A percentile compares a stretch with the other conserved stretches of the same genome.
These are phyloP conservation scores for Geoglossum glabrum DNA, from an alignment of 495 filamentous ascomycete genomes.

Conservation along the genomic window DNA sequence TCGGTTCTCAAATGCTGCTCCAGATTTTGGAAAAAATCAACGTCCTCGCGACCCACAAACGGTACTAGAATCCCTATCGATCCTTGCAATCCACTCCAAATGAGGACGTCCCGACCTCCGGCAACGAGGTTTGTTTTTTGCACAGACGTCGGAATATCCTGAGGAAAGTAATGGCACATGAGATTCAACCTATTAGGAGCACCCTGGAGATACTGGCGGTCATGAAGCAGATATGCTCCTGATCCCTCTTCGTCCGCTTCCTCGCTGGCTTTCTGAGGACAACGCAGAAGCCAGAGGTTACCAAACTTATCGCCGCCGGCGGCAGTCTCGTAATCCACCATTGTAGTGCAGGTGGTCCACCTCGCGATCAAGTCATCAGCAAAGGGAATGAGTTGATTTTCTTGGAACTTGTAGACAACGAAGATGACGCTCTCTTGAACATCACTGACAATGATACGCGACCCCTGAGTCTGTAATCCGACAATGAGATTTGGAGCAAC, in stretches of 20 bases:
- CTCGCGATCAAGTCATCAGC: conserved; percentile 73
- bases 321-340: conserved; percentile 95
- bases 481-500: conserved; percentile 69
- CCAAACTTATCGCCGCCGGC: conserved; percentile 97
- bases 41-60: conserved; percentile 75
- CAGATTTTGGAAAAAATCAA: conserved; percentile 89
- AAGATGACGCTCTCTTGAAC: conserved; percentile 79
- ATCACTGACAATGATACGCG: conserved; percentile 78
- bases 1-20: conserved; percentile 71
- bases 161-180: conserved; percentile 71
- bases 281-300: conserved; percentile 82
- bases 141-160: conserved; percentile 81
- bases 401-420: conserved; percentile 81
- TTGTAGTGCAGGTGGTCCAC: conserved; percentile 70
- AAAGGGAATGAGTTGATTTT: conserved; percentile 81
- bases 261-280: conserved; percentile 66
- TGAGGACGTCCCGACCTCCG: conserved; percentile 72
- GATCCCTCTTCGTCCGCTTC: conserved; percentile 84
- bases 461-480: conserved; percentile 76
- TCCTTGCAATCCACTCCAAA: conserved; percentile 89
- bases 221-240: conserved; percentile 72
- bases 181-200: conserved; percentile 65
- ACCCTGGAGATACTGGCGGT: conserved; percentile 73
- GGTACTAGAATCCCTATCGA: conserved; percentile 85
- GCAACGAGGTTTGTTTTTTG: conserved; percentile 79